Evolutionary conservation across 106 monocot species (phyloP).

Genomic region (Dioscorea zingiberensis): DNA sequence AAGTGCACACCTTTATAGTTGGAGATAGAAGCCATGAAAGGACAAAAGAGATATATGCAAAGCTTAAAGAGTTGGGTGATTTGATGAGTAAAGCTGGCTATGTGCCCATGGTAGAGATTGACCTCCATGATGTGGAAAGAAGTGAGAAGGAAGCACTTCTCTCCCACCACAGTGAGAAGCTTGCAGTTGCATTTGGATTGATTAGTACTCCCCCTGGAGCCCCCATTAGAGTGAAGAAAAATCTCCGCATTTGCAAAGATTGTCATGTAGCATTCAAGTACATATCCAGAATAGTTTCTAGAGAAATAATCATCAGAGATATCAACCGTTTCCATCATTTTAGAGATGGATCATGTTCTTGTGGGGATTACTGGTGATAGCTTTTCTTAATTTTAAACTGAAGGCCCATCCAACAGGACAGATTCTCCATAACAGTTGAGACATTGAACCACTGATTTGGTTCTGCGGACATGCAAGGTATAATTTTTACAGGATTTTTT

Average conservation of each 20-base stretch:
- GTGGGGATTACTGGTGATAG: conserved; percentile 95
- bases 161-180: conserved; percentile 73
- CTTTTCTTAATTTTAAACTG: too few species aligned
- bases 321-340: conserved; percentile 84
- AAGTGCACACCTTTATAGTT: conserved; percentile 66
- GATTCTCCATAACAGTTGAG: too few species aligned
- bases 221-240: conserved; percentile 85
- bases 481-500: too few species aligned
- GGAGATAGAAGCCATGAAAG: conserved; percentile 67
- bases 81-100: conserved; percentile 68
- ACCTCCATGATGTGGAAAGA: conserved; percentile 56
- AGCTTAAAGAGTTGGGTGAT: conserved; percentile 63
- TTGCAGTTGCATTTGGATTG: conserved; percentile 81
- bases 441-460: too few species aligned
- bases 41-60: conserved; percentile 63
- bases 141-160: conserved; percentile 79
- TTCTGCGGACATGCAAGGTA: too few species aligned
- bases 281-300: conserved; percentile 56
- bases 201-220: conserved; percentile 59
- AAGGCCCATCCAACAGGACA: too few species aligned
- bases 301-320: conserved; percentile 83
- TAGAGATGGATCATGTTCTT: conserved; percentile 71
- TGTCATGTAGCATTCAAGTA: conserved; percentile 77
- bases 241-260: conserved; percentile 81
- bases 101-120: conserved; percentile 56